These are phyloP conservation scores for Xylaria arbuscula DNA, from an alignment of 2,329 filamentous ascomycete species.

Conservation along the genomic window DNA sequence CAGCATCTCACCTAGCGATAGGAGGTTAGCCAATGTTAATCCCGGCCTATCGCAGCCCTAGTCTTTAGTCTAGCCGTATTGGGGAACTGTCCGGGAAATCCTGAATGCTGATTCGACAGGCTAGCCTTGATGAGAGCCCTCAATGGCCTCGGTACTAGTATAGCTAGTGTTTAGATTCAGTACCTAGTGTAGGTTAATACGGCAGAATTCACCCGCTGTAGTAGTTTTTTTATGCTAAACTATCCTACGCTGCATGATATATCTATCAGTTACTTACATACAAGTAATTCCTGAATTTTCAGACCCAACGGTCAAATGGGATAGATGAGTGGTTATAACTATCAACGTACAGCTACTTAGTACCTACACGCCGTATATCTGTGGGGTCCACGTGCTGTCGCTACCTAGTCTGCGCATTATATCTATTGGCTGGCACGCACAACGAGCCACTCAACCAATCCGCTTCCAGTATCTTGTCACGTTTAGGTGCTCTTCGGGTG, in stretches of 20 bases:
- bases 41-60: background rate
- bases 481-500: slow-evolving; percentile 9
- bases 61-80: slow-evolving; percentile 1
- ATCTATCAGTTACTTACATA: too few relatives aligned
- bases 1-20: background rate
- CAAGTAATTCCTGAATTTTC: too few relatives aligned
- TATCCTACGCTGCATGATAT: too few relatives aligned
- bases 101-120: background rate
- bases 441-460: slow-evolving; percentile 14
- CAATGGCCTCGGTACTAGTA: background rate
- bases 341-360: background rate
- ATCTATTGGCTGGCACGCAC: background rate
- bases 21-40: background rate
- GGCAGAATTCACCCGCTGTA: too few relatives aligned
- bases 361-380: background rate
- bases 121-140: background rate
- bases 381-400: background rate
- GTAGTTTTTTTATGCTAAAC: too few relatives aligned
- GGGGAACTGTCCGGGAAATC: background rate
- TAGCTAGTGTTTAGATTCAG: background rate
- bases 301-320: background rate
- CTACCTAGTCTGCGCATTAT: background rate
- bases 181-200: too few relatives aligned
- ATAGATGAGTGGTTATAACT: background rate
- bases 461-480: slow-evolving; percentile 13